Evolutionary conservation across 805 yeast genomes (phyloP), one percentile per base, ranked within the genome.

Genomic region (Saturnispora zaruensis): DNA sequence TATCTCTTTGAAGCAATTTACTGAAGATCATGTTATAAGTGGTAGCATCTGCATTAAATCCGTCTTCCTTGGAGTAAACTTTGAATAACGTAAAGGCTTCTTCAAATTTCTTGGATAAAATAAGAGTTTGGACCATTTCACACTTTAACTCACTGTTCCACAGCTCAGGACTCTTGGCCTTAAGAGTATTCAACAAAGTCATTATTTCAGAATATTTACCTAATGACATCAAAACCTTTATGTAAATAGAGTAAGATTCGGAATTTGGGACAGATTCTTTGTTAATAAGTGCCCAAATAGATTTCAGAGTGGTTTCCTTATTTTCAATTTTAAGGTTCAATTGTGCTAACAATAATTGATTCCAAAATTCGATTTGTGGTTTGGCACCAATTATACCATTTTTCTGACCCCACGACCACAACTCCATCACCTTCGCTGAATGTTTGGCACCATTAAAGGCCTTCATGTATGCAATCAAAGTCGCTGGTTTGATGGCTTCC

Each of bases 1-100:
- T 69, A 38, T 69, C 66, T 6, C 49, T 51, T 34, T 67, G 65
- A 18, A 75, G 66, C 48, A 76, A 73, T 37, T 65, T 55, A 25
- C 67, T 59, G 55, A 84, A 61, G 46, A 81, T 66, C 16, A 69
- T 64, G 67, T 83, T 84, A 70, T 77, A 77, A 16, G 79, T 72
- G 36, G 63, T 62, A 24, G 74, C 69, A 24, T 70, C 65, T 14
- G 87, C 79, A 14, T 60, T 51, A 51, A 71, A 73, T 1, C 46
- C 48, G 55, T 48, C 55, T 51, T 66, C 63, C 5, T 52, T 41
- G 7, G 37, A 18, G 55, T 64, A 75, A 46, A 52, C 44, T 8
- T 53, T 50, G 48, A 57, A 58, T n/a, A 57, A 54, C 33, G 53
- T 53, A 6, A 43, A 56, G 24, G 84, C 81, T 42, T 73, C 74